These are phyloP conservation scores for Fusarium sp. DNA, from an alignment of 2,329 filamentous ascomycete species.

Conservation along the genomic window DNA sequence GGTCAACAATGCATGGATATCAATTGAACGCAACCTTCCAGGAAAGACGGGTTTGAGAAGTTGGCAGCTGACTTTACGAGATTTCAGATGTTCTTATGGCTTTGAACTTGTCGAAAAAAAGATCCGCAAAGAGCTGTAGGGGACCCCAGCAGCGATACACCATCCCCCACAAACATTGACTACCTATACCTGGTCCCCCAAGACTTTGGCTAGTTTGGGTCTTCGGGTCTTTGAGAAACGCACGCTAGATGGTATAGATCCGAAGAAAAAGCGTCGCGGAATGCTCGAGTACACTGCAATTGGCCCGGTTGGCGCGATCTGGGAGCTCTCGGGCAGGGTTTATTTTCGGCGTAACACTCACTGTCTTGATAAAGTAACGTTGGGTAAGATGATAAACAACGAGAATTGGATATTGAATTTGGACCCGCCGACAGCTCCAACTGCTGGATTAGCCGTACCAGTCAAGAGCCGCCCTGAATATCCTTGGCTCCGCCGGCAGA, in stretches of 20 bases:
- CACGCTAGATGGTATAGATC: slow-evolving; percentile 12
- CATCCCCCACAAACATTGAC: slow-evolving; percentile 19
- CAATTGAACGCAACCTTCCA: neutral
- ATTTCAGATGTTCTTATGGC: slow-evolving; percentile 33
- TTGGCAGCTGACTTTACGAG: slow-evolving; percentile 29
- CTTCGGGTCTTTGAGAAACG: neutral
- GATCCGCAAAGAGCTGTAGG: slow-evolving; percentile 22
- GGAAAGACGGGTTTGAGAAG: slow-evolving; percentile 1
- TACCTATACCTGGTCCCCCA: neutral
- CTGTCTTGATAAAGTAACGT: slow-evolving; percentile 15
- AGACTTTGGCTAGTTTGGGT: slow-evolving; percentile 1
- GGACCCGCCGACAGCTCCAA: slow-evolving; percentile 37
- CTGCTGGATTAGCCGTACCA: slow-evolving; percentile 41
- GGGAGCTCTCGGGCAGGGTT: slow-evolving; percentile 12
- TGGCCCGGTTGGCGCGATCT: slow-evolving; percentile 37
- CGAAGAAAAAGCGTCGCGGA: slow-evolving; percentile 21
- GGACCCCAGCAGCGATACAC: slow-evolving; percentile 16
- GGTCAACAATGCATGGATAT: neutral
- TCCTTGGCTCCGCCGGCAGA: slow-evolving; percentile 36
- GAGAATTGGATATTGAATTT: slow-evolving; percentile 28
- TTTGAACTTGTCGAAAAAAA: slow-evolving; percentile 17
- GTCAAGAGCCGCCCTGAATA: slow-evolving; percentile 36
- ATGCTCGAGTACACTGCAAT: slow-evolving; percentile 24
- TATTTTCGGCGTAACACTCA: slow-evolving; percentile 18
- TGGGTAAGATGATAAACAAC: slow-evolving; percentile 15